Evolutionary conservation across 2,329 filamentous ascomycete genomes (phyloP), one percentile per base, ranked within the genome.

Genomic region (Exophiala sp.): DNA sequence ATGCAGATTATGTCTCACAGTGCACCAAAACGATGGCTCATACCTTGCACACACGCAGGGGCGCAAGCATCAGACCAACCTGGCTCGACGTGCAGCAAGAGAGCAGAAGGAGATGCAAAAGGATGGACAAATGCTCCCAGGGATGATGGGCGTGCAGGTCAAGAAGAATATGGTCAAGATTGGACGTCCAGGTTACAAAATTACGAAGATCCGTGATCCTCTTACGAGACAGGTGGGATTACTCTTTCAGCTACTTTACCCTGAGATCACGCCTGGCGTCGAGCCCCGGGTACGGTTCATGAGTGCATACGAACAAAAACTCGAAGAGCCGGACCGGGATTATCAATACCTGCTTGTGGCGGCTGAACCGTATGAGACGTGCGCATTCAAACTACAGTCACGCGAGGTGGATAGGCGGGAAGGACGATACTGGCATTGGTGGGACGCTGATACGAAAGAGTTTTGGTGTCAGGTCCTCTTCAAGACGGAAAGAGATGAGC

Each of bases 1-100:
- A 74, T 99, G 94, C 72, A 89, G 94, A 29, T 87, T 99, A 38
- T 99, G 94, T 69, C 79, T 99, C 21, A 99, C 94, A 0, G 92
- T 97, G 3, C 94, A 99, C 79, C 94, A 99, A 69, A 99, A 99
- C 72, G 94, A 99, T 76, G 94, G 94, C 60, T 96, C 91, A 44
- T 99, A 99, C 74, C 90, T 99, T 63, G 94, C 94, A 1, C 94
- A 99, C 75, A 99, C 94, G 3, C 94, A 99, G 75, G 94, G 94
- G 54, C 90, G 94, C 70, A 99, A 99, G 77, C 94, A 99, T 75
- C 94, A 99, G 77, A 97, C 94, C 56, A 99, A 99, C 75, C 85
- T 99, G 48, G 94, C 94, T 24, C 87, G 94, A 8, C 89, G 94
- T 67, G 94, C 92, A 6, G 94, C 94, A n/a, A 86, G 91, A 66